Percentiles rank a stretch among this genome's conserved stretches.
These are phyloP conservation scores for Amphicarpaea edgeworthii DNA, from an alignment of 306 rosid species.

Conservation along the genomic window DNA sequence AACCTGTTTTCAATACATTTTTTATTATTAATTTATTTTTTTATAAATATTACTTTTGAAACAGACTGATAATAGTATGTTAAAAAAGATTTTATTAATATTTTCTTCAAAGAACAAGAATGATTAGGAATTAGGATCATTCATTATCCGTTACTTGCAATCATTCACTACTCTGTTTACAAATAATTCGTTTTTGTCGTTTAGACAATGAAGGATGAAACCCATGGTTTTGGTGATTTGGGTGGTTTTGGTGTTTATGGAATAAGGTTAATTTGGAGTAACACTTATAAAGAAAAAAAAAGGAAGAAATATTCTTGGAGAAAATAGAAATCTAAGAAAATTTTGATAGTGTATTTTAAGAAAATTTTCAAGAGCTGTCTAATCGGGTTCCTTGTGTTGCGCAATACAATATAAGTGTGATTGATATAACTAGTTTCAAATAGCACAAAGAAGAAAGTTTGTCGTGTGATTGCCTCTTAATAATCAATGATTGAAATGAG, in stretches of 20 bases:
- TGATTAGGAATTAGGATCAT: not conserved
- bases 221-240: not conserved
- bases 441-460: not conserved
- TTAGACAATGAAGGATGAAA: not conserved
- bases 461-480: not conserved
- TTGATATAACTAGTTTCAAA: not conserved
- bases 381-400: not conserved
- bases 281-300: not conserved
- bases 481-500: not conserved
- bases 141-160: not conserved
- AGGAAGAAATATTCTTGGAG: not conserved
- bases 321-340: not conserved
- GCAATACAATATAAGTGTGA: not conserved
- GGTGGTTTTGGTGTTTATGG: not conserved
- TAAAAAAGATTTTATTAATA: not conserved
- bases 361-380: not conserved
- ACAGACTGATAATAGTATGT: not conserved
- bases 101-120: not conserved
- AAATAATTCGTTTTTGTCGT: not conserved
- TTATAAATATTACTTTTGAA: not conserved
- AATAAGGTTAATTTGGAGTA: not conserved
- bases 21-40: too few relatives aligned
- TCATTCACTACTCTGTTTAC: not conserved
- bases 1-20: too few relatives aligned
- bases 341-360: not conserved